phyloP scores from a whole-genome alignment of 768 basidiomycete genomes.

The Boletus bicolor region DNA sequence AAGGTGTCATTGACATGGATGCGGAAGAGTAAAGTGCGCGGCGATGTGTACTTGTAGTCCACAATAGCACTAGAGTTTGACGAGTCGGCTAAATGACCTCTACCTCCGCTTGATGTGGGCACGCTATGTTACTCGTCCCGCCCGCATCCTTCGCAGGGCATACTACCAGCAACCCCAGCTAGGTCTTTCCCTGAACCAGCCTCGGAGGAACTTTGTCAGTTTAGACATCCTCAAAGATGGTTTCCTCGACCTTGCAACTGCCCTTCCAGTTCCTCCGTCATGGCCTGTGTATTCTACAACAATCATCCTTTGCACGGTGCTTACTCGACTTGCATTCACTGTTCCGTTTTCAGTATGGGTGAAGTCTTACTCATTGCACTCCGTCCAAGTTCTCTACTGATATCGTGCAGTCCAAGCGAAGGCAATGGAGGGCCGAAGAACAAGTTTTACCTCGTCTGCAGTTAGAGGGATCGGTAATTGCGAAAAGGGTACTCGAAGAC shows the following conservation, averaged over 20 bases:
- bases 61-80: not conserved
- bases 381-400: conserved; percentile 14
- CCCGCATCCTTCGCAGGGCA: conserved; percentile 6
- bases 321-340: conserved; percentile 55
- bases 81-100: not conserved
- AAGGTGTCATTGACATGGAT: conserved; percentile 51
- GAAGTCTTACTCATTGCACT: not conserved
- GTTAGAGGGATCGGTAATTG: conserved; percentile 41
- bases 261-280: conserved; percentile 66
- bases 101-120: conserved; percentile 24
- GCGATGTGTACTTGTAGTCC: not conserved
- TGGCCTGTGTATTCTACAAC: conserved; percentile 72
- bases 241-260: conserved; percentile 73
- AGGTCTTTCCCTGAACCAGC: not conserved
- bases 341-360: conserved; percentile 81
- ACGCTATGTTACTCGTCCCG: conserved; percentile 14
- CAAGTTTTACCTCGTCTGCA: conserved; percentile 56
- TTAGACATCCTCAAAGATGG: conserved; percentile 48
- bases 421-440: conserved; percentile 59
- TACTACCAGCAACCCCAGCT: conserved; percentile 5
- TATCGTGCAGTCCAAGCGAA: conserved; percentile 51
- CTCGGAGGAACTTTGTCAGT: conserved; percentile 23
- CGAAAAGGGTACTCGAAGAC: conserved; percentile 34
- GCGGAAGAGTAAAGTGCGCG: conserved; percentile 29
- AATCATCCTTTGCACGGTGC: conserved; percentile 66